Base-by-base conservation (phyloP, 495 filamentous ascomycete species). In the Xylaria grammica region DNA sequence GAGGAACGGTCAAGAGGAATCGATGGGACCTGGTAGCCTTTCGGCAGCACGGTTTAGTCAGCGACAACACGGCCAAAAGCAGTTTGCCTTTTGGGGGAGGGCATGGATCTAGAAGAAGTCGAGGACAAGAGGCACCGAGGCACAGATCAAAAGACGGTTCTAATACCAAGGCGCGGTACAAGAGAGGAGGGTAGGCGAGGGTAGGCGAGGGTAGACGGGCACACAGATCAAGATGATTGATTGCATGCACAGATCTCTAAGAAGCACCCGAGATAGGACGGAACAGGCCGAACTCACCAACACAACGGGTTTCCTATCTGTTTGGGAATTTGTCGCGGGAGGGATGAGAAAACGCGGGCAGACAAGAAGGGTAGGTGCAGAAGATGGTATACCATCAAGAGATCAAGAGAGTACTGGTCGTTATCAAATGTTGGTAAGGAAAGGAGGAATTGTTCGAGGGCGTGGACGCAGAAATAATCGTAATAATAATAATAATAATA, bases 381-480 rank as follows among this genome's bases (percentile, higher is more conserved):
- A 34, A 4, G 27, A 36, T n/a, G 44, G 22, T 36, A 40, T 29
- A 36, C 38, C 3, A 26, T 48, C n/a, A 27, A 42, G 17, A 30
- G 27, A 20, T 40, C 42, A 48, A 48, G 50, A n/a, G 46, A 30
- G 42, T 59, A 13, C 56, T 29, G 24, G 29, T 34, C 22, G 29
- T 9, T n/a, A n/a, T n/a, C n/a, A n/a, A 13, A 24, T 55, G 60
- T n/a, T 63, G 26, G 50, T 48, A 55, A 50, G 44, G 60, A 55
- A 48, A 63, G 60, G 38, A 45, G 50, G 46, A 17, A 19, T 3
- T 62, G 8, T 15, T n/a, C 32, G 50, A 54, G 44, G 60, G 27
- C 36, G 60, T 55, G 50, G 60, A 42, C 38, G 60, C 60, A 55
- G 60, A 63, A 53, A 44, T 62, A 63, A 63, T 63, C 44, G 42